Evolutionary conservation across 2,329 filamentous ascomycete species (phyloP), one percentile per base, ranked within the genome.

Genomic region (Aspergillus ruber): DNA sequence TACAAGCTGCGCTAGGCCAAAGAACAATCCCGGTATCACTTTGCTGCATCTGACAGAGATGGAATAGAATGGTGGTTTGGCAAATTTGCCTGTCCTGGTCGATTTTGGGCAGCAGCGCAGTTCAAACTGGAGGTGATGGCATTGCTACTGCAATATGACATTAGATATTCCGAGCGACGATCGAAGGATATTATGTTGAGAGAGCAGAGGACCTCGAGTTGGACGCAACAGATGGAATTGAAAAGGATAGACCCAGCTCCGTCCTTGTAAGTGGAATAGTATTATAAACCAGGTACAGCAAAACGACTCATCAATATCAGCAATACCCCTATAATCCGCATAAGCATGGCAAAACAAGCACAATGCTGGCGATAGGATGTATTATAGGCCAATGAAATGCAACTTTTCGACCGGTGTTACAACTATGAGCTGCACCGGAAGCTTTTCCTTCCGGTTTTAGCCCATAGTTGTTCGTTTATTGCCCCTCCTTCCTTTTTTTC

Each of bases 381-480:
- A 41, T 13, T 41, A 10, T 23, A 12, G 38, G 17, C 39, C 18
- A 41, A 41, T 41, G 39, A 41, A 41, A 41, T 21, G 9, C 39
- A 41, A 25, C 18, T 25, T 41, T 41, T 10, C 9, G 8, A 41
- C 18, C 20, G 15, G 39, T 18, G 25, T 41, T 15, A 41, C 39
- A 41, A 41, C 13, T 41, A 25, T 41, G 8, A 7, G 8, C 23
- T 41, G 20, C 18, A 25, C 12, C 38, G 17, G 17, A 41, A 21
- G 45, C 39, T 41, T 41, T 41, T 41, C 39, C 17, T 15, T 41
- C 39, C 39, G 39, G 20, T 8, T 41, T 41, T 41, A 41, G 17
- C 25, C 20, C 3, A 13, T 5, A 18, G 9, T 41, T 25, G 18
- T n/a, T 21, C 15, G 18, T 41, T 25, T 41, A 41, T 41, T 41